Evolutionary conservation across 495 filamentous ascomycete species (phyloP), one percentile per base, ranked within the genome.

Genomic region (Penicillium verhagenii): DNA sequence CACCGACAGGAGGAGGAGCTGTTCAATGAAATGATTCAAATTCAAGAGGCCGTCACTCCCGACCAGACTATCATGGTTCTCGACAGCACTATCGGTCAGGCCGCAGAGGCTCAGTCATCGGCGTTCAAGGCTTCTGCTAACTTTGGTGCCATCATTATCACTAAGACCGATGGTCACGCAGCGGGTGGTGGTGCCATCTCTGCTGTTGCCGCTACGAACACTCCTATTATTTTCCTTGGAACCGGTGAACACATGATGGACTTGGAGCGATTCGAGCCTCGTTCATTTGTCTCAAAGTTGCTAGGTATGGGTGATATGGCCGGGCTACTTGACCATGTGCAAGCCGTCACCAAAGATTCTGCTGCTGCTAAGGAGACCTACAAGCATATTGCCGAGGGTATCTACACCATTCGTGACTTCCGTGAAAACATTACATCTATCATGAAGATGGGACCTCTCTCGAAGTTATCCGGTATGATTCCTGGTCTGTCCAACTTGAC

Each of bases 31-130:
- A 99, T 99, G 94, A 86, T 90, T 54, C 91, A 99, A 70, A 97
- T 99, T 53, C 94, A 97, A 66, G 77, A 79, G 10, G 95, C 94
- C 2, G 89, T 97, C 33, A 86, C 83, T 33, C 95, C 94, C 0
- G 91, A 99, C 68, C 94, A 99, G 74, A 99, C 94, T 2, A 95
- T 99, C 63, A 93, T 99, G 83, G 95, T 97, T 40, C 82, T 99
- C 21, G 94, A 99, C 72, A 87, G 93, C 21, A 92, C 89, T 38
- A 97, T 99, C 62, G 94, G 94, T 59, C 94, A 99, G 71, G 86
- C 91, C 54, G 94, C 94, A 4, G 94, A 99, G 72, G 88, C 87
- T 2, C 94, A 99, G 63, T 91, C 90, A 23, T 86, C 92, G 53
- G 94, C 94, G 0, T 99, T 99, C 83, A 97, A 99, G 66, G 93